Base-by-base conservation (phyloP, 257 asterid species). In the Striga asiatica region DNA sequence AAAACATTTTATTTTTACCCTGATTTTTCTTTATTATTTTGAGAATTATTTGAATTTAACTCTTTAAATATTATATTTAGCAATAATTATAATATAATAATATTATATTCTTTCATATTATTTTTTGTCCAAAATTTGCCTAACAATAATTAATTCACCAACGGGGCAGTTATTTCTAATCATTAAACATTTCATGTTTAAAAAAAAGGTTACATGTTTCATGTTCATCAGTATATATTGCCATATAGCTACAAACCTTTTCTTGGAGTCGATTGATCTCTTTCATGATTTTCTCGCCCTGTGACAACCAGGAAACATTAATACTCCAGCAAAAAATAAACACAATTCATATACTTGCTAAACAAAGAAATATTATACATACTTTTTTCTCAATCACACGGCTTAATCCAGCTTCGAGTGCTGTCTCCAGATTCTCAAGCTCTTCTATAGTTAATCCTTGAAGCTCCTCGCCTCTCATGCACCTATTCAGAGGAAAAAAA, bases 381-480 rank as follows among this genome's bases (percentile, higher is more conserved):
- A 85, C 97, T 86, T 87, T 91, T 62, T 69, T 87, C 60, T 78
- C 78, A 5, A 78, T 69, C 51, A 91, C 93, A 16, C 89, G 80
- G 38, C 63, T 73, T 58, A 91, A 75, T 54, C 95, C 98, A 22
- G 39, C 49, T 76, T 91, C 98, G 17, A 91, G 82, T 6, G 81
- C 75, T 48, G 32, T 76, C 73, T 91, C 98, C 32, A 91, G 68
- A 8, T 51, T 62, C 61, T 87, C 89, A 70, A 91, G 66, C 68
- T 87, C 97, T 52, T 87, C 85, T n/a, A 91, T 62, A 50, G 78
- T 76, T 55, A 87, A 70, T 17, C 82, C 95, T 58, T 78, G 88
- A 32, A 91, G 85, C 63, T 91, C 94, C 75, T 91, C 97, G 2
- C 95, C 98, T 59, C 96, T 82, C 95, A 91, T 82, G 66, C 67